Evolutionary conservation across 1,139 yeast species (phyloP).

Genomic region (Blastobotrys apis): DNA sequence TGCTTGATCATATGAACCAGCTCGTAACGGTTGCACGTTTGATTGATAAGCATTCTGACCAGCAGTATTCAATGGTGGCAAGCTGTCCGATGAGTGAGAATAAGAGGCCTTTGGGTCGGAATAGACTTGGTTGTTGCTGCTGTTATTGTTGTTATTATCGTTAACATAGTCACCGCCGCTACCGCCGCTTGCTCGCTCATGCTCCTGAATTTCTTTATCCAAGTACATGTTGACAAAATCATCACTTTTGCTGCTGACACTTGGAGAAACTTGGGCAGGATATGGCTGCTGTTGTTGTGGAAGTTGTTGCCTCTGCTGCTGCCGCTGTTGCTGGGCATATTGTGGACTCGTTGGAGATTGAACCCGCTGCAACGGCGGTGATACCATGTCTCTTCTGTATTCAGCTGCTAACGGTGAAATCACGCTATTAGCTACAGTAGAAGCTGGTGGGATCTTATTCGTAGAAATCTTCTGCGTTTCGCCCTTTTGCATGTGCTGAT

Average conservation of each 20-base stretch:
- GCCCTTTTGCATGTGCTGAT: neutral
- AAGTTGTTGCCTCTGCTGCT: neutral
- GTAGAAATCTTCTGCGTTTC: constrained; percentile 23
- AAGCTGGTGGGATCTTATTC: constrained; percentile 27
- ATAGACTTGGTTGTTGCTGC: neutral
- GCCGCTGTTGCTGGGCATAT: too few relatives aligned
- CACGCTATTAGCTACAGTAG: constrained; percentile 20
- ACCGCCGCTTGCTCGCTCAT: constrained; percentile 4
- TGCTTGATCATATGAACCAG: constrained; percentile 7
- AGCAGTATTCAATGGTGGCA: constrained; percentile 13
- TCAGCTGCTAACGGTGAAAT: constrained; percentile 25
- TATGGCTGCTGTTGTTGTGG: too few relatives aligned
- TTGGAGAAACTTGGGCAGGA: constrained; percentile 8
- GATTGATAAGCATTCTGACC: constrained; percentile 14
- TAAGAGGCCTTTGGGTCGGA: neutral
- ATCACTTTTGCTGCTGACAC: neutral
- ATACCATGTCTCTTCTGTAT: constrained; percentile 17
- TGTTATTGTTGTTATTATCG: neutral
- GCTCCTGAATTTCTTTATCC: constrained; percentile 11
- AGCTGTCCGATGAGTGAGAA: constrained; percentile 4
- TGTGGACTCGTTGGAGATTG: constrained; percentile 2
- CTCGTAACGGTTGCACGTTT: constrained; percentile 14
- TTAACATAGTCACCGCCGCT: neutral
- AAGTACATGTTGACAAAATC: constrained; percentile 15
- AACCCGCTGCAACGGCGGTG: constrained; percentile 1